phyloP scores from a whole-genome alignment of 805 yeast genomes.

The Candida maesae region DNA sequence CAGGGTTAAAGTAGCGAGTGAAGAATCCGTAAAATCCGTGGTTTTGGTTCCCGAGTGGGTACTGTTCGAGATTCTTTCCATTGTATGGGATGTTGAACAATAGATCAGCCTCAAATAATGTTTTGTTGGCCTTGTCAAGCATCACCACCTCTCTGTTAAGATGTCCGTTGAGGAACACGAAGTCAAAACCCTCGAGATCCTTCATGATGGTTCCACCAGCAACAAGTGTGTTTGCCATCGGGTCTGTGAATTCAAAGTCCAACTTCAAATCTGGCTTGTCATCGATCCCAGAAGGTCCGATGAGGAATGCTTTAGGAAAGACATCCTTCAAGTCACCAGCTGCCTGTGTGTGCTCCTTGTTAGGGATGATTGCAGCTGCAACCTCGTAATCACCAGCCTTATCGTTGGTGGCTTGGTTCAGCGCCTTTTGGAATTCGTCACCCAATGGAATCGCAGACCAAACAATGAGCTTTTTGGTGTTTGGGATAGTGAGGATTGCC shows the following conservation, averaged over 20 bases:
- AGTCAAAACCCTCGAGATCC: constrained; percentile 46
- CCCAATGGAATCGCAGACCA: constrained; percentile 60
- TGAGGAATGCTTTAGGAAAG: constrained; percentile 47
- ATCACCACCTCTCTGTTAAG: constrained; percentile 56
- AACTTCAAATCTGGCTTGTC: constrained; percentile 35
- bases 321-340: constrained; percentile 46
- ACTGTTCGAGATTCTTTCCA: constrained; percentile 51
- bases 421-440: constrained; percentile 37
- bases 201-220: constrained; percentile 32
- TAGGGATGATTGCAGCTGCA: constrained; percentile 56
- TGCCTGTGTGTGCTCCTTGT: constrained; percentile 62
- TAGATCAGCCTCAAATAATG: constrained; percentile 57
- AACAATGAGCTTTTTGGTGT: constrained; percentile 36
- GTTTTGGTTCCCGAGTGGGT: constrained; percentile 39
- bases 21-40: constrained; percentile 38
- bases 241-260: constrained; percentile 36
- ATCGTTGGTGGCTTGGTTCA: constrained; percentile 34
- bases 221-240: constrained; percentile 35
- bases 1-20: constrained; percentile 40
- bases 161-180: constrained; percentile 54
- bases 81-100: constrained; percentile 51
- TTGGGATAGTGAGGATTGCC: constrained; percentile 31
- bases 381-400: constrained; percentile 35
- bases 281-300: constrained; percentile 44
- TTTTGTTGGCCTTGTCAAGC: constrained; percentile 43